A percentile compares a stretch with the other conserved stretches of the same genome.
Evolutionary conservation across 805 yeast genomes (phyloP).

Genomic region (Spathaspora passalidarum): DNA sequence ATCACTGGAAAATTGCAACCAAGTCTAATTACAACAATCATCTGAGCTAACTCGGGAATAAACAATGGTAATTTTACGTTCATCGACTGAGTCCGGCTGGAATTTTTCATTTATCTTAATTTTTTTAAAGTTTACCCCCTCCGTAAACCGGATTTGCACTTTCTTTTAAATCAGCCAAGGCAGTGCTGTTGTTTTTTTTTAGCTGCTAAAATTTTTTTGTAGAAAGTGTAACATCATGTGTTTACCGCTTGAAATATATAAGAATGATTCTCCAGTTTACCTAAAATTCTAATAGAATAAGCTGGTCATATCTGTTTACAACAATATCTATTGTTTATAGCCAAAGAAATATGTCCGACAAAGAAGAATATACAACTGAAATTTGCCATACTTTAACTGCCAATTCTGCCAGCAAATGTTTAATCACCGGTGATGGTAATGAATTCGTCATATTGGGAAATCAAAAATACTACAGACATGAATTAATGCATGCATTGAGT

Average conservation of each 20-base stretch:
- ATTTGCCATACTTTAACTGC: background rate
- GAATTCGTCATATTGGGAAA: conserved; percentile 42
- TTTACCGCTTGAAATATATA: background rate
- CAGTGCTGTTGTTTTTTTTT: too few relatives aligned
- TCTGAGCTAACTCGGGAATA: too few relatives aligned
- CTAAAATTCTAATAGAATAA: too few relatives aligned
- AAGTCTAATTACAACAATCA: background rate
- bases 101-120: too few relatives aligned
- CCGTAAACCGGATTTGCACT: too few relatives aligned
- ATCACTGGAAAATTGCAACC: background rate
- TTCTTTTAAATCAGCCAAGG: background rate
- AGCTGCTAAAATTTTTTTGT: background rate
- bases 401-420: conserved; percentile 14
- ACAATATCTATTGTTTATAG: too few relatives aligned
- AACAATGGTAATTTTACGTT: too few relatives aligned
- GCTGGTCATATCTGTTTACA: too few relatives aligned
- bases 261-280: background rate
- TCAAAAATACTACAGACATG: conserved; percentile 46
- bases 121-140: too few relatives aligned
- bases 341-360: background rate
- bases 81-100: too few relatives aligned
- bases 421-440: conserved; percentile 34
- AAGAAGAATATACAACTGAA: background rate
- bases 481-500: conserved; percentile 60
- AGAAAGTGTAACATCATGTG: background rate